Evolutionary conservation across 345 rosid species (phyloP), one percentile per base, ranked within the genome.

Genomic region (Limnanthes douglasii): DNA sequence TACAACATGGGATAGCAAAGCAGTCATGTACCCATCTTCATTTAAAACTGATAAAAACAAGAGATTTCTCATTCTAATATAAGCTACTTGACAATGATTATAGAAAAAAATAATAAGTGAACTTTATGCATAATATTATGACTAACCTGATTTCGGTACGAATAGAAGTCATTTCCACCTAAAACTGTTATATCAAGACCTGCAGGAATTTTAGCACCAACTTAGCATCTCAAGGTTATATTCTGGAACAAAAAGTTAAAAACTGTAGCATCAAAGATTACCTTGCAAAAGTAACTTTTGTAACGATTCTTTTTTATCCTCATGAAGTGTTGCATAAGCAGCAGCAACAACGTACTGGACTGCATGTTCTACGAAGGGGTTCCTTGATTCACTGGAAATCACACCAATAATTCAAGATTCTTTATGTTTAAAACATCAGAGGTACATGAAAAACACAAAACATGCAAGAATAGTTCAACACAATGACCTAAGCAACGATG

Each of bases 91-190:
- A n/a, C n/a, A 17, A 10, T 4, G 6, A 15, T 8, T 10, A 46
- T 9, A 34, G 21, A 17, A 19, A 13, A n/a, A 33, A 28, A 31
- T 43, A n/a, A n/a, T n/a, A n/a, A n/a, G n/a, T n/a, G n/a, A n/a
- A n/a, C n/a, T n/a, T n/a, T n/a, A n/a, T n/a, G n/a, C n/a, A n/a
- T n/a, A n/a, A n/a, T n/a, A n/a, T n/a, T n/a, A n/a, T n/a, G n/a
- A n/a, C n/a, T n/a, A n/a, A 90, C 96, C 86, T 72, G 83, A 58
- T 68, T 80, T 43, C 98, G 67, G 43, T 84, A 90, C 11, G 98
- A 90, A 52, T 90, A 90, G 66, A 84, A 84, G 64, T 90, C 94
- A 61, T 84, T 90, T 67, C 75, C 57, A 43, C 98, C 96, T 54
- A 90, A 66, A 38, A 90, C 59, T 16, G 85, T 80, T 51, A 90